Evolutionary conservation across 2,329 filamentous ascomycete genomes (phyloP).

Genomic region (Epichloe festucae): DNA sequence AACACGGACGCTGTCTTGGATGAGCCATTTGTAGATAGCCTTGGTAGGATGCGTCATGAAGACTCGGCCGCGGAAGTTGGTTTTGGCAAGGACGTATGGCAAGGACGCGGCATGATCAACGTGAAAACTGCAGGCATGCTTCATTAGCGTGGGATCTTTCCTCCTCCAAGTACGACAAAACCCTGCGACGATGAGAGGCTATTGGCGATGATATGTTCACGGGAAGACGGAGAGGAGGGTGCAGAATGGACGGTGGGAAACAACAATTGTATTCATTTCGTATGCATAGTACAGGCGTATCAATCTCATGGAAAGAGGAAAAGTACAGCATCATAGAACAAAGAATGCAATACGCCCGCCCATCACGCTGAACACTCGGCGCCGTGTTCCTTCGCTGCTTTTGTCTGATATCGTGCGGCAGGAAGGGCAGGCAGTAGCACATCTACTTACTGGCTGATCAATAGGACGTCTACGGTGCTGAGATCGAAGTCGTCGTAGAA

Average conservation of each 20-base stretch:
- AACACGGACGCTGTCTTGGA: slow-evolving; percentile 90
- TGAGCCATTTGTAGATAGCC: slow-evolving; percentile 99
- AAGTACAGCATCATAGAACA: not conserved
- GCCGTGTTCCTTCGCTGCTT: not conserved
- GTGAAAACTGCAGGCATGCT: slow-evolving; percentile 56
- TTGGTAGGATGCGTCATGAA: slow-evolving; percentile 99
- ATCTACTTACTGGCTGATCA: slow-evolving; percentile 91
- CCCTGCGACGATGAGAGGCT: not conserved
- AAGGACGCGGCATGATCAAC: slow-evolving; percentile 97
- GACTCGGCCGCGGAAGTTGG: slow-evolving; percentile 89
- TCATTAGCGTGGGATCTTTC: slow-evolving; percentile 3
- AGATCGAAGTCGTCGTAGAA: slow-evolving; percentile 99
- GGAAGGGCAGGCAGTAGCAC: not conserved
- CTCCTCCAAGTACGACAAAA: not conserved
- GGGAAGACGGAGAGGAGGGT: not conserved
- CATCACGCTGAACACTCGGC: not conserved
- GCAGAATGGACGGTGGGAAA: slow-evolving; percentile 13
- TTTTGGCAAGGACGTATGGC: slow-evolving; percentile 94
- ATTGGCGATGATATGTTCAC: not conserved
- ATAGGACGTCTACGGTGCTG: slow-evolving; percentile 88
- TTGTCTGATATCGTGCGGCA: not conserved
- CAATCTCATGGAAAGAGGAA: slow-evolving; percentile 4
- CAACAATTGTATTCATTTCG: slow-evolving; percentile 25
- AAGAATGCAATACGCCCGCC: not conserved
- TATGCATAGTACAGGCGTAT: slow-evolving; percentile 17